Evolutionary conservation across 2,329 filamentous ascomycete species (phyloP).

Genomic region (Arthrobotrys conoides): DNA sequence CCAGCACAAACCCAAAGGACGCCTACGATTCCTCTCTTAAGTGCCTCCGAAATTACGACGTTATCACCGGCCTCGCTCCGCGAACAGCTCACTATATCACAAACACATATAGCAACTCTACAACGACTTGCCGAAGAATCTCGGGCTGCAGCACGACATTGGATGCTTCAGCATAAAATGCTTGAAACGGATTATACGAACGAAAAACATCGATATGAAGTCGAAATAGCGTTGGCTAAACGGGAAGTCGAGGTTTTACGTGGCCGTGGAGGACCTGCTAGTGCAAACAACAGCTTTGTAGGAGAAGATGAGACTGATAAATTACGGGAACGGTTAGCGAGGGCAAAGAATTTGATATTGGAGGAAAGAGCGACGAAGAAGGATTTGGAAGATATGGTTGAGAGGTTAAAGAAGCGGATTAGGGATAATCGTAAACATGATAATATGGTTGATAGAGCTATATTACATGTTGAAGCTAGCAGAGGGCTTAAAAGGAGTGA

Average conservation of each 20-base stretch:
- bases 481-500: constrained; percentile 55
- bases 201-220: constrained; percentile 63
- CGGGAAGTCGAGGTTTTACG: constrained; percentile 62
- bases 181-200: constrained; percentile 63
- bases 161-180: constrained; percentile 63
- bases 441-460: constrained; percentile 56
- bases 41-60: constrained; percentile 63
- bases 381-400: constrained; percentile 63
- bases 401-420: constrained; percentile 63
- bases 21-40: constrained; percentile 47
- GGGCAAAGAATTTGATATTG: constrained; percentile 57
- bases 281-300: constrained; percentile 42
- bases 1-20: constrained; percentile 30
- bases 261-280: constrained; percentile 16
- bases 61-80: constrained; percentile 64
- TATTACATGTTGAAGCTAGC: constrained; percentile 46
- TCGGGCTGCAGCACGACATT: constrained; percentile 63
- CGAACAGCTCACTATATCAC: constrained; percentile 64
- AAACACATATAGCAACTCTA: constrained; percentile 62
- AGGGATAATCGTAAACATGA: constrained; percentile 63
- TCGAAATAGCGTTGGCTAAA: constrained; percentile 63
- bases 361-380: constrained; percentile 53
- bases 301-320: constrained; percentile 58
- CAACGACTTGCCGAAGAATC: constrained; percentile 62
- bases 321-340: constrained; percentile 46